Conservation (phyloP, 345 rosid genomes). For the Adansonia digitata region DNA sequence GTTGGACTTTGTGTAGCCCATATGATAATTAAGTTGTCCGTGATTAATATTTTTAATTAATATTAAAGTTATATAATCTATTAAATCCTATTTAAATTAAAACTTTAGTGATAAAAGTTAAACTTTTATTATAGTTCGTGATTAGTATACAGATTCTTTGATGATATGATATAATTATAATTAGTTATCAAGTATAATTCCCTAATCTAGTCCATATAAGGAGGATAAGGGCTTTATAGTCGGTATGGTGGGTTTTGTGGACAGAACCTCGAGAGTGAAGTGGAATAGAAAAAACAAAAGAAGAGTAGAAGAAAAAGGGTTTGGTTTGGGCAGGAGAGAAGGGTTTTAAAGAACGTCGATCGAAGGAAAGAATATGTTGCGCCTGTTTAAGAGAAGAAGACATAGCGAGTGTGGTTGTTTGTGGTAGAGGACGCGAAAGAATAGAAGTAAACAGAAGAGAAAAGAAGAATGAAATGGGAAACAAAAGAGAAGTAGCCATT, state of each 20-base stretch:
- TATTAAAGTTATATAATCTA: too few species aligned
- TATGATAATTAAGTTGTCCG: too few species aligned
- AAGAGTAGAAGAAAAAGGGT: background rate
- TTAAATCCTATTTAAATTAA: too few species aligned
- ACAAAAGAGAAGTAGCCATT: too few species aligned
- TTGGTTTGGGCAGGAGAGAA: background rate
- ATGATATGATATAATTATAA: too few species aligned
- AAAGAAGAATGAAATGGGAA: background rate
- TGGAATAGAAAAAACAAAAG: background rate
- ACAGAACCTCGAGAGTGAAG: background rate
- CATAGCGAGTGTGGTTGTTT: background rate
- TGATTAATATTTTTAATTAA: too few species aligned
- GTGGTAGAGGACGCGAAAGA: background rate
- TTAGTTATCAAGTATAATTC: too few species aligned
- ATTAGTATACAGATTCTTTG: too few species aligned
- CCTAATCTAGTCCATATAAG: too few species aligned
- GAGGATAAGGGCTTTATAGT: background rate
- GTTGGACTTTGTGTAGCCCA: too few species aligned
- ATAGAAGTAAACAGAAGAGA: background rate
- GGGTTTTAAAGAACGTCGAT: background rate
- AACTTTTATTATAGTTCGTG: too few species aligned
- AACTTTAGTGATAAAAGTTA: too few species aligned
- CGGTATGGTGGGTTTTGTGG: background rate
- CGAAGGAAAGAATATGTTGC: background rate
- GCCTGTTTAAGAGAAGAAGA: background rate